Evolutionary conservation across 2,329 filamentous ascomycete genomes (phyloP).

Genomic region (Colletotrichum acutatum): DNA sequence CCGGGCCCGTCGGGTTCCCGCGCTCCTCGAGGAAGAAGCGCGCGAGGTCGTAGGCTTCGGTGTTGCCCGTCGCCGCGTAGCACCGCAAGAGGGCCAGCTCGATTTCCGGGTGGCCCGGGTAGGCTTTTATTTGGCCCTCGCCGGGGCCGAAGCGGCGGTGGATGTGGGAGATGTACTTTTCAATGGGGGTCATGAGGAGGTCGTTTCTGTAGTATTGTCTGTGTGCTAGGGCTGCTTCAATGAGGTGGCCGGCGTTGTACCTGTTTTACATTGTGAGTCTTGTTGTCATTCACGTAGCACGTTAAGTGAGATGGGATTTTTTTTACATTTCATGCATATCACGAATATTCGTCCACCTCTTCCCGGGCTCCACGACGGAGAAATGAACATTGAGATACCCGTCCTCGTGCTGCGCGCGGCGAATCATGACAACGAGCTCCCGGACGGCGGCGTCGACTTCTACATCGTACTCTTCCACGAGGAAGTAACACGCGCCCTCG

Average conservation of each 20-base stretch:
- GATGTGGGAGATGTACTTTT: conserved; percentile 65
- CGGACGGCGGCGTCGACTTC: conserved; percentile 61
- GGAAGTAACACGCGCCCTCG: conserved; percentile 69
- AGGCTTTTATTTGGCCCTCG: conserved; percentile 63
- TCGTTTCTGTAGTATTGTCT: conserved; percentile 62
- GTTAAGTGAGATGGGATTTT: conserved; percentile 38
- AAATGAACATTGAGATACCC: conserved; percentile 74
- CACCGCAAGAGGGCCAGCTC: conserved; percentile 58
- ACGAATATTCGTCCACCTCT: conserved; percentile 67
- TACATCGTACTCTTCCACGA: conserved; percentile 52
- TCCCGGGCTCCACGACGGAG: conserved; percentile 66
- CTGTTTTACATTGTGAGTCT: conserved; percentile 41
- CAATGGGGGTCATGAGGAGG: conserved; percentile 61
- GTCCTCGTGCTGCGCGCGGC: conserved; percentile 65
- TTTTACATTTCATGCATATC: conserved; percentile 71
- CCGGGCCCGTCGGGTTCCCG: conserved; percentile 58
- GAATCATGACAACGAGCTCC: conserved; percentile 69
- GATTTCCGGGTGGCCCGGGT: conserved; percentile 68
- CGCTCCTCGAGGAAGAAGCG: conserved; percentile 68
- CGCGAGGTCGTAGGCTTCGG: conserved; percentile 57
- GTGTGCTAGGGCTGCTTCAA: conserved; percentile 70
- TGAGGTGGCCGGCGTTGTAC: conserved; percentile 71
- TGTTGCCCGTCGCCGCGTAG: conserved; percentile 44
- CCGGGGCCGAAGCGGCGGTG: conserved; percentile 61
- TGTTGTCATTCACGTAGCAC: background rate